These are phyloP conservation scores for Solanum paucissectum DNA, from an alignment of 257 asterid species.

Conservation along the genomic window DNA sequence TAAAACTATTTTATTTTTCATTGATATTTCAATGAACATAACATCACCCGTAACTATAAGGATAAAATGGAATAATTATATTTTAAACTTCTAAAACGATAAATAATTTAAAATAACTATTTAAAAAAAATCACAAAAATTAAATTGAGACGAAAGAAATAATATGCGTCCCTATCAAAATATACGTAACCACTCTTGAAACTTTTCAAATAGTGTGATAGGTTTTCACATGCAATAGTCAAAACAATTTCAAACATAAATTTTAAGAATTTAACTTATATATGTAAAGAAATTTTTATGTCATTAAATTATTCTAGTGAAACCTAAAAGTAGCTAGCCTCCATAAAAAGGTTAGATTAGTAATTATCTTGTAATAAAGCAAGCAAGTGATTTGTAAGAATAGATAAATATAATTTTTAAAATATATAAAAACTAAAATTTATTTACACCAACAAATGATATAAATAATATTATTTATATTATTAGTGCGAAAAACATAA, in stretches of 20 bases:
- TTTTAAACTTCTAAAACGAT: background rate
- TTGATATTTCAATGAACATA: background rate
- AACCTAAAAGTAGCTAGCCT: background rate
- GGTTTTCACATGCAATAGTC: background rate
- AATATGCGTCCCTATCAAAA: constrained; percentile 15
- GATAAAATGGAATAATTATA: background rate
- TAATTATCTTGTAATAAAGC: background rate
- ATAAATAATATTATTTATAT: background rate
- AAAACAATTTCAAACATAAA: background rate
- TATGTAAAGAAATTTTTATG: background rate
- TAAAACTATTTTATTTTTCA: background rate
- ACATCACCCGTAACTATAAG: background rate
- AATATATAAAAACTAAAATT: too few species aligned
- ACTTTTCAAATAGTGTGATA: constrained; percentile 3
- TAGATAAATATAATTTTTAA: background rate
- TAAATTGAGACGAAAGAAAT: rapidly evolving
- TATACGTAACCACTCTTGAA: constrained; percentile 24
- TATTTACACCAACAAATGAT: too few species aligned
- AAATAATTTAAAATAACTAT: background rate
- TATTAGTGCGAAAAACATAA: background rate
- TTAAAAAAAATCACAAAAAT: too few species aligned
- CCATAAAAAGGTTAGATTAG: background rate
- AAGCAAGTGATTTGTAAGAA: background rate
- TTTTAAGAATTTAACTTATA: background rate
- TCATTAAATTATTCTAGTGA: background rate